Evolutionary conservation across 2,329 filamentous ascomycete species (phyloP), one percentile per base, ranked within the genome.

Genomic region (Gremmenia infestans): DNA sequence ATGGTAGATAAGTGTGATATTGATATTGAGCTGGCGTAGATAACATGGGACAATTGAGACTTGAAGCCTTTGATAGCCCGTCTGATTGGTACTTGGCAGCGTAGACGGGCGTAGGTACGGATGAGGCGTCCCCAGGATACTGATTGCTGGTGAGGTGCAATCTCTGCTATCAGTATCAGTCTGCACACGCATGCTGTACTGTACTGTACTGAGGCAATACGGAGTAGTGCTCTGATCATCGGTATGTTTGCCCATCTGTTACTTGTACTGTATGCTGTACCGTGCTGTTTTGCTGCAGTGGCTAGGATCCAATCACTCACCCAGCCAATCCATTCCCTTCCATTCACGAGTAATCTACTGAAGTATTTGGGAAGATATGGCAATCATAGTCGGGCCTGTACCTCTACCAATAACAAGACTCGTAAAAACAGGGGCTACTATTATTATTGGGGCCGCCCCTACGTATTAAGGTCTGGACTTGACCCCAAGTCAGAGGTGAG

Each of bases 31-130:
- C 28, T 32, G 28, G 28, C 39, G 50, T 25, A 37, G 40, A 52
- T n/a, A 32, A 36, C 17, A 17, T 25, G 17, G 15, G 42, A 15
- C 22, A 23, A 12, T 5, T 4, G 53, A 59, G 52, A 59, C 56
- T 56, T 54, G 57, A 56, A 52, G 54, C 48, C 52, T 52, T 54
- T 56, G 54, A 56, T 54, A 22, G 15, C 17, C 11, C 14, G n/a
- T 43, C 32, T 59, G 54, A 59, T 54, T 59, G 53, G 57, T 50
- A 22, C n/a, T 9, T 32, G 23, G 28, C 28, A 9, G 28, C 28
- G 28, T 42, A 54, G 43, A 35, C n/a, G n/a, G 37, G 32, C 40
- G 7, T 19, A 45, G 48, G 53, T 54, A 54, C 43, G 28, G 51
- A 56, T 56, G 47, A 47, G 50, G 50, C 46, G 50, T 48, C 46